Conservation (phyloP, 345 rosid species). For the Rhodamnia rubescens region DNA sequence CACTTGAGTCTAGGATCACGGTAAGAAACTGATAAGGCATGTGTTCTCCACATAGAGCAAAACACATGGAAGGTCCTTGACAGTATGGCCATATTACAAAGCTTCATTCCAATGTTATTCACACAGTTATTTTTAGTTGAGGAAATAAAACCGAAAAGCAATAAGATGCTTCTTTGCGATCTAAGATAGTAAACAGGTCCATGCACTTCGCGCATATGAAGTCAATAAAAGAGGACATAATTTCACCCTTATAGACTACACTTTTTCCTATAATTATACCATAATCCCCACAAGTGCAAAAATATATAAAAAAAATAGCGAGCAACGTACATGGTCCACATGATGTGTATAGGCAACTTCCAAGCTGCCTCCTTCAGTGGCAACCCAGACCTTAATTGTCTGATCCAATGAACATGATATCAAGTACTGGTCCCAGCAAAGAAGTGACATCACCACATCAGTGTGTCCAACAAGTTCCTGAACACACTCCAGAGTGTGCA, state of each 20-base stretch:
- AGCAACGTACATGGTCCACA: constrained; percentile 22
- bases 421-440: constrained; percentile 47
- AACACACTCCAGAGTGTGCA: constrained; percentile 19
- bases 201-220: too few species aligned
- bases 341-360: constrained; percentile 16
- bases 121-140: too few species aligned
- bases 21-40: background rate
- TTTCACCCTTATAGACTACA: too few species aligned
- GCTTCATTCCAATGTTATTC: too few species aligned
- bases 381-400: constrained; percentile 42
- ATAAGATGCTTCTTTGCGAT: too few species aligned
- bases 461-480: constrained; percentile 31
- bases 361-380: constrained; percentile 5
- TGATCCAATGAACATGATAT: constrained; percentile 50
- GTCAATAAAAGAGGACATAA: background rate
- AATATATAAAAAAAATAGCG: background rate
- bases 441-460: constrained; percentile 38
- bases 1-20: background rate
- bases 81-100: background rate
- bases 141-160: too few species aligned
- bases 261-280: too few species aligned
- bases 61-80: background rate
- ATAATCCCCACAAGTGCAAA: background rate
- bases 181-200: too few species aligned
- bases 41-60: background rate